Conservation (phyloP, 441 rosid species). For the Croton setiger region DNA sequence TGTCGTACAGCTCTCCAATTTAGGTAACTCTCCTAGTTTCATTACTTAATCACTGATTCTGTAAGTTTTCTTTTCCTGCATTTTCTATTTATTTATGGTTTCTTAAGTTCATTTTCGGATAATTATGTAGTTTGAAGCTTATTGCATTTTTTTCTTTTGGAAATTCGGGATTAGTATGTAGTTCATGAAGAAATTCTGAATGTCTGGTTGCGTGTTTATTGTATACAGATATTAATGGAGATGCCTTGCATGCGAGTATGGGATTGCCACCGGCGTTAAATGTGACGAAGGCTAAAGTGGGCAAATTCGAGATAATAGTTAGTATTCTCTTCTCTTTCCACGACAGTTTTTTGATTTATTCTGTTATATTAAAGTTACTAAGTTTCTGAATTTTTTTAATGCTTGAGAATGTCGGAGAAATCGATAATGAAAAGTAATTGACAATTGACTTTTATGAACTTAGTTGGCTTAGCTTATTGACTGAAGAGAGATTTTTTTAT, state of each 20-base stretch:
- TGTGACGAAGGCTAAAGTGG: conserved; percentile 88
- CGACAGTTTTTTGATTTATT: neutral
- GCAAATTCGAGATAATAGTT: conserved; percentile 79
- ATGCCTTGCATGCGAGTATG: conserved; percentile 96
- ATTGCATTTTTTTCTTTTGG: neutral
- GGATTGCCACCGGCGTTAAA: conserved; percentile 95
- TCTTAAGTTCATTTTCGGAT: neutral
- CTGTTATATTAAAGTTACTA: neutral
- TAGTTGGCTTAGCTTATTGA: neutral
- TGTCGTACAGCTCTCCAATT: conserved; percentile 79
- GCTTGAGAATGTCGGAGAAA: neutral
- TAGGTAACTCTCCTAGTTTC: conserved; percentile 35
- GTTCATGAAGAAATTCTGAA: neutral
- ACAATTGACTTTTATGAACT: neutral
- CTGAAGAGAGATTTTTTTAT: neutral
- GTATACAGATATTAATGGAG: conserved; percentile 85
- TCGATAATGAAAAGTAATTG: neutral
- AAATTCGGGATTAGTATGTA: neutral
- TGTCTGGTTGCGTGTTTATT: conserved; percentile 1
- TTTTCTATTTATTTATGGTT: neutral
- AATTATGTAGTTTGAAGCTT: neutral
- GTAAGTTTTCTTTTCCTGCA: neutral
- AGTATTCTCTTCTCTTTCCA: conserved; percentile 22
- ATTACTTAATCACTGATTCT: neutral
- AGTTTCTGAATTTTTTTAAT: neutral